Evolutionary conservation across 257 asterid species (phyloP).

Genomic region (Prunella vulgaris): DNA sequence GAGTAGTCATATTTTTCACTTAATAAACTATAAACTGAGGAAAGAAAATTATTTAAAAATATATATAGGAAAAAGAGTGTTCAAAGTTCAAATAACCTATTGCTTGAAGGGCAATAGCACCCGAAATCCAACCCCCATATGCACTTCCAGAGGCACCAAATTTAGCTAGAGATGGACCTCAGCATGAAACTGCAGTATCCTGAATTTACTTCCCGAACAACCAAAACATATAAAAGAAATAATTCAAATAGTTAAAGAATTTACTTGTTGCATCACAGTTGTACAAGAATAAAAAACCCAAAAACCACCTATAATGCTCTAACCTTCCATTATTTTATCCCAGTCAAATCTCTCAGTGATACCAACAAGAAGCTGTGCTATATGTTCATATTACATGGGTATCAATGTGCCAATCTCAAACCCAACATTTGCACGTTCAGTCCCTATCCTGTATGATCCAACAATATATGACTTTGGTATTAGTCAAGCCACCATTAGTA

Average conservation of each 20-base stretch:
- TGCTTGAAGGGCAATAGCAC: slow-evolving; percentile 73
- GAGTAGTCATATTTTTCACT: not conserved
- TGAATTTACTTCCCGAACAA: no score
- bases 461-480: not conserved
- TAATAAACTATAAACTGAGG: slow-evolving; percentile 11
- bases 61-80: not conserved
- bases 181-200: slow-evolving; percentile 57
- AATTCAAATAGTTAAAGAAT: no score
- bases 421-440: slow-evolving; percentile 97
- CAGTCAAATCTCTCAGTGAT: slow-evolving; percentile 98
- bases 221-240: no score
- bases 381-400: slow-evolving; percentile 92
- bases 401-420: slow-evolving; percentile 66
- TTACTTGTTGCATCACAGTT: no score
- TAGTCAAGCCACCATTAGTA: slow-evolving; percentile 1
- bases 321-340: slow-evolving; percentile 96
- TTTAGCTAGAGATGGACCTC: slow-evolving; percentile 65
- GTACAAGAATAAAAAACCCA: no score
- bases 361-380: slow-evolving; percentile 72
- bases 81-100: slow-evolving; percentile 76
- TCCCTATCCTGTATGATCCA: slow-evolving; percentile 74
- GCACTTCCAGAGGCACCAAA: slow-evolving; percentile 58
- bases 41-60: not conserved
- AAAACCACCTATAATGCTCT: slow-evolving; percentile 85
- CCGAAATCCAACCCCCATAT: slow-evolving; percentile 60